Evolutionary conservation across 2,329 filamentous ascomycete genomes (phyloP), one percentile per base, ranked within the genome.

Genomic region (Neurospora sp.): DNA sequence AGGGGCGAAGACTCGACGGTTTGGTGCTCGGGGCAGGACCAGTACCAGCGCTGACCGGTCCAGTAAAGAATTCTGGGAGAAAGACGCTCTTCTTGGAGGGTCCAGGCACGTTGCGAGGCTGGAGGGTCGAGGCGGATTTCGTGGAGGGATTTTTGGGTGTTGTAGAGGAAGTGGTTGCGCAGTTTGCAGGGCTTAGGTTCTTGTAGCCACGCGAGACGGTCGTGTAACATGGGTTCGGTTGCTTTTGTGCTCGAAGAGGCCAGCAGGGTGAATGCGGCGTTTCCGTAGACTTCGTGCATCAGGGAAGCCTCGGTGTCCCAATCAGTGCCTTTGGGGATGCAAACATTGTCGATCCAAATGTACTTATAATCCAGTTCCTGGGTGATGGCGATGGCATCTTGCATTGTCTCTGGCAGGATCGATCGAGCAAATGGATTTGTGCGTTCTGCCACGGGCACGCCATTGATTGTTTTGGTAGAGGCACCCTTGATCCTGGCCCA

Each of bases 261-360:
- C 10, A 72, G 72, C 5, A 76, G 71, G 10, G 75, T 76, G 66
- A 76, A 74, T 36, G 70, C 73, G 23, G 75, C 74, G 37, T 76
- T 76, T 8, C 75, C 75, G 39, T 76, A 76, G 2, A 76, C 75
- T 66, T 76, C 74, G 40, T 76, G 74, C 75, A 76, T 76, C 19
- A 71, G 28, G 5, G 71, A 71, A 5, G 75, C 75, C 65, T 76
- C 75, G 8, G 69, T 72, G 43, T 76, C 74, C 75, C 75, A 76
- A 71, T 76, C 70, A 23, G 74, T 76, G 17, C 74, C 75, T 38
- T 76, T 75, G 41, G 74, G 74, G 2, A 76, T 76, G 69, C 75
- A 76, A 11, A 76, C 71, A 23, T 71, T 76, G 70, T 76, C 75
- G 46, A 76, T 74, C 75, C 75, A 76, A 41, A 76, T 71, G 69